Base-by-base conservation (phyloP, 164 flowering plant genomes). In the Houttuynia cordata region DNA sequence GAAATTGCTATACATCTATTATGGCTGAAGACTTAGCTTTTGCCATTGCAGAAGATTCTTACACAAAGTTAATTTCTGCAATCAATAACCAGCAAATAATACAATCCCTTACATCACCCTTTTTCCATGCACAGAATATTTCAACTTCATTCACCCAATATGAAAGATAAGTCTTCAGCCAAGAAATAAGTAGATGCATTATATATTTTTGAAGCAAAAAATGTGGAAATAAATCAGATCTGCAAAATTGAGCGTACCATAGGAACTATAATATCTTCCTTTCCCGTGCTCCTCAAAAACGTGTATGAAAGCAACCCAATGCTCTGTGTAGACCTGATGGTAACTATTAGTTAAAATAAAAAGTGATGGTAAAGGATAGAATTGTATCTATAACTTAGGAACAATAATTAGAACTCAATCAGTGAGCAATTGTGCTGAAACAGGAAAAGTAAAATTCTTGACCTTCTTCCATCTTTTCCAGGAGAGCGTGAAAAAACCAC, bases 221-320 rank as follows among this genome's bases (percentile, higher is more conserved):
- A n/a, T n/a, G n/a, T n/a, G n/a, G n/a, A n/a, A n/a, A 30, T 30
- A 30, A 30, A 2, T 6, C 37, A 30, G 49, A 10, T 14, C 2
- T 12, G 17, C 12, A 14, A 12, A 45, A 45, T 45, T 17, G 13
- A 45, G 8, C 45, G 77, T 84, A 90, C 96, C 88, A 88, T 86
- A 50, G 97, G 97, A 67, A 91, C 97, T 47, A 88, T 81, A 61
- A 91, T 91, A 73, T 91, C 97, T 78, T 91, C 91, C 75, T 83
- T 86, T 23, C 94, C 84, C 2, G 96, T 88, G 71, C 78, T 76
- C 75, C 76, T 78, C 74, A 91, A 76, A 73, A 88, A 91, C 49
- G 94, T 86, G 75, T 86, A 88, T 17, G 96, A 88, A 47, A 91
- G 74, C 73, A 91, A 58, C 58, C 97, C 97, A 75, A 91, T 86